Evolutionary conservation across 371 early-diverging fungal genomes (phyloP).

Genomic region (Lichtheimia ramosa): DNA sequence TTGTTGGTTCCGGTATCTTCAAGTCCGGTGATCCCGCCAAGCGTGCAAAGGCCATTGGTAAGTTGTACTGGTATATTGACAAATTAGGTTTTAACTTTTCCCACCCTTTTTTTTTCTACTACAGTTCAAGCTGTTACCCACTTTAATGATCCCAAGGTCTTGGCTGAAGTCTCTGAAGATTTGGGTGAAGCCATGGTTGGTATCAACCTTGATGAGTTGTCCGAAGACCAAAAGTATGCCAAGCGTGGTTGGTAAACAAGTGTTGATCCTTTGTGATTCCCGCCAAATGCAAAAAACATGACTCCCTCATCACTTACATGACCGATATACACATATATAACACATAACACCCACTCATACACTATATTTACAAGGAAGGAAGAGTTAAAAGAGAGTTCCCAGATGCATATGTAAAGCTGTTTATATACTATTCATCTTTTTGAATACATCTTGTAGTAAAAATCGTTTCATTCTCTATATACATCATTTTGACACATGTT

Average conservation of each 20-base stretch:
- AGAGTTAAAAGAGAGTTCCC: no score
- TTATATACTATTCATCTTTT: neutral
- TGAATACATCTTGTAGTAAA: neutral
- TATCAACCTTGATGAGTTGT: constrained; percentile 80
- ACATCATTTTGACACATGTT: neutral
- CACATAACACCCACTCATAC: no score
- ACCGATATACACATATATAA: no score
- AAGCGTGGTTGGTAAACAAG: constrained; percentile 71
- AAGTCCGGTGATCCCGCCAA: constrained; percentile 95
- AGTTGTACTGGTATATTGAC: constrained; percentile 1
- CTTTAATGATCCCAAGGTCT: constrained; percentile 84
- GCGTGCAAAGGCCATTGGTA: constrained; percentile 89
- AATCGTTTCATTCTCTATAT: neutral
- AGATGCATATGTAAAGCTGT: no score
- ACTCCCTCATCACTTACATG: no score
- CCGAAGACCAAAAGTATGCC: constrained; percentile 69
- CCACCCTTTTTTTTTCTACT: neutral
- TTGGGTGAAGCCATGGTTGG: constrained; percentile 98
- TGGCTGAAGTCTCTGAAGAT: constrained; percentile 90
- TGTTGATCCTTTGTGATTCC: neutral
- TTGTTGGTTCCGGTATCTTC: constrained; percentile 88
- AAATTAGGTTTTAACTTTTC: neutral
- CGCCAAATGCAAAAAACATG: no score
- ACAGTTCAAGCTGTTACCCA: constrained; percentile 93
- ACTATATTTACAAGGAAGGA: no score